phyloP scores from a whole-genome alignment of 129 eudicot species.

The Rutidosis leptorrhynchoides region DNA sequence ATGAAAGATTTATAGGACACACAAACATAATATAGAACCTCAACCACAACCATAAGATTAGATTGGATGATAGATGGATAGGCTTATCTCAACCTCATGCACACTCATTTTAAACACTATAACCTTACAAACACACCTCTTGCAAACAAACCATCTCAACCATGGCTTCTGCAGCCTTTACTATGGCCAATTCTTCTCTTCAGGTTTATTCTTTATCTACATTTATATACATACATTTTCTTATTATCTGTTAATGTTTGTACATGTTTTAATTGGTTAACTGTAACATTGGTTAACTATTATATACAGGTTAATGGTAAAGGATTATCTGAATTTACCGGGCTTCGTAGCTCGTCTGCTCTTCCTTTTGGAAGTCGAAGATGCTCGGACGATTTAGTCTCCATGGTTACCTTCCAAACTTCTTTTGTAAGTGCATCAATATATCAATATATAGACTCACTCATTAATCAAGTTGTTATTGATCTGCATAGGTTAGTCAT shows the following conservation, averaged over 20 bases:
- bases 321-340: conserved; percentile 71
- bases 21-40: conserved; percentile 22
- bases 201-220: conserved; percentile 31
- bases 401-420: conserved; percentile 72
- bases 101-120: conserved; percentile 34
- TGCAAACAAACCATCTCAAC: conserved; percentile 11
- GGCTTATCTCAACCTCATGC: conserved; percentile 85
- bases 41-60: conserved; percentile 68
- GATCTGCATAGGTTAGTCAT: neutral
- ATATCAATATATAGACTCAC: neutral
- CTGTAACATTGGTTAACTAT: neutral
- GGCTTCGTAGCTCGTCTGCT: conserved; percentile 60
- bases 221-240: neutral
- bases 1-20: conserved; percentile 28
- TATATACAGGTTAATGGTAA: conserved; percentile 56
- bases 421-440: conserved; percentile 56
- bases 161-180: conserved; percentile 68
- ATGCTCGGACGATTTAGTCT: conserved; percentile 58
- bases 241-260: neutral
- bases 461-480: neutral
- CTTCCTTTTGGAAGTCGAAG: conserved; percentile 58
- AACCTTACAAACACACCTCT: conserved; percentile 32
- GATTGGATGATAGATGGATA: conserved; percentile 49
- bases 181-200: conserved; percentile 72
- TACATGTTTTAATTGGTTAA: neutral